Evolutionary conservation across 306 rosid species (phyloP), one percentile per base, ranked within the genome.

Genomic region (Cicer judaicum): DNA sequence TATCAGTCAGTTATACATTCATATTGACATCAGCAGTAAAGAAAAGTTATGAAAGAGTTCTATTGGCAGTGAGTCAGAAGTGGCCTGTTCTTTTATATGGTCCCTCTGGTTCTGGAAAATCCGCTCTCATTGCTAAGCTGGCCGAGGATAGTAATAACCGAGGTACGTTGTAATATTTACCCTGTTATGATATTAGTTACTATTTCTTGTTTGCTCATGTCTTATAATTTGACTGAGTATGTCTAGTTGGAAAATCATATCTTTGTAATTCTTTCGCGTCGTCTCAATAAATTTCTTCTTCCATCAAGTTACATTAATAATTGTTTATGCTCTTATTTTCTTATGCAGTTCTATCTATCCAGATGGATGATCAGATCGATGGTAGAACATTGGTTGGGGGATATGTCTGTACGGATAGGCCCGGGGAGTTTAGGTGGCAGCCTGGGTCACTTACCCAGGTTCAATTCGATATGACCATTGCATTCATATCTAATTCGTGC

Each of bases 361-460:
- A 90, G 79, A 89, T 93, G 98, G 97, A 91, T 80, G 97, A 93
- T 79, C 98, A 93, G 83, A 88, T 88, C 77, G 98, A 93, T 54
- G 94, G 90, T 52, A 87, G 89, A 77, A 93, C 93, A 74, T 84
- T 93, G 76, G 81, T 89, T 42, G 97, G 98, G 77, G 82, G 92
- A 73, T 89, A 89, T 55, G 94, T 89, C 9, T 85, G 97, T 82
- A 80, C 98, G 11, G 96, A 93, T 75, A 86, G 76, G 75, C 96
- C 97, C 18, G 98, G 98, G 68, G 96, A 93, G 67, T 93, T 91
- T 78, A 83, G 87, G 84, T 93, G 98, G 98, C 98, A 93, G 83
- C 98, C 93, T 13, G 97, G 98, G 54, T 89, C 97, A 18, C 97
- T 93, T 80, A 88, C 94, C 18, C 98, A 93, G 96, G 98, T 93